Base-by-base conservation (phyloP, 345 rosid genomes). In the Euphorbia peplus region DNA sequence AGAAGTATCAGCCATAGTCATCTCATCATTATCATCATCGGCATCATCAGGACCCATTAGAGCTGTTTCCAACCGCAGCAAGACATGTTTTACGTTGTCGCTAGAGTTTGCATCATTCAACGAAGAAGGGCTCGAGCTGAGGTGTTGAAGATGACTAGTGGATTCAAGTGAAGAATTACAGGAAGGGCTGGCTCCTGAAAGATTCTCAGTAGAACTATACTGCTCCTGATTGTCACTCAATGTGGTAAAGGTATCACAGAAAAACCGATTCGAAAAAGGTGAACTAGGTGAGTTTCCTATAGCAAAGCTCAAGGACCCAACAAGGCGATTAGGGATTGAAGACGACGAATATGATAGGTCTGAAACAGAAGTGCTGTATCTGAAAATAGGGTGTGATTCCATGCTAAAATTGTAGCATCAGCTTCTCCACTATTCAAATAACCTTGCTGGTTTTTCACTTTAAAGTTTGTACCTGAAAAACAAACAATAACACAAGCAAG, bases 161-260 rank as follows among this genome's bases (percentile, higher is more conserved):
- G 83, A 81, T 71, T 78, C 82, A 8, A 76, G 63, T 0, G 84
- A 68, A 63, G 82, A 88, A 70, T 81, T 78, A 24, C 79, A 65
- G 67, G 88, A 84, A 73, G 82, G 78, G 70, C 86, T 84, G 46
- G 74, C 73, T 52, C 79, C 82, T 28, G 89, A 83, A 22, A 70
- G 68, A 78, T 82, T 79, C 44, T 82, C 80, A 0, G 87, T 30
- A 29, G 87, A 71, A 82, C 86, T 80, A 62, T 67, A 74, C 67
- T 77, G 77, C 70, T 84, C 88, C 75, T 54, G 87, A 70, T 79
- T 80, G 63, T 82, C 88, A 63, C 88, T 84, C 75, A 79, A 66
- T 10, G 83, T 35, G 21, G 81, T 67, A 25, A 55, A 10, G 19
- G 82, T 67, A 65, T 83, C 87, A 57, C 74, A 72, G 58, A 83